Conservation (phyloP, 1,284 basidiomycete genomes). For the Earliella scabrosa region DNA sequence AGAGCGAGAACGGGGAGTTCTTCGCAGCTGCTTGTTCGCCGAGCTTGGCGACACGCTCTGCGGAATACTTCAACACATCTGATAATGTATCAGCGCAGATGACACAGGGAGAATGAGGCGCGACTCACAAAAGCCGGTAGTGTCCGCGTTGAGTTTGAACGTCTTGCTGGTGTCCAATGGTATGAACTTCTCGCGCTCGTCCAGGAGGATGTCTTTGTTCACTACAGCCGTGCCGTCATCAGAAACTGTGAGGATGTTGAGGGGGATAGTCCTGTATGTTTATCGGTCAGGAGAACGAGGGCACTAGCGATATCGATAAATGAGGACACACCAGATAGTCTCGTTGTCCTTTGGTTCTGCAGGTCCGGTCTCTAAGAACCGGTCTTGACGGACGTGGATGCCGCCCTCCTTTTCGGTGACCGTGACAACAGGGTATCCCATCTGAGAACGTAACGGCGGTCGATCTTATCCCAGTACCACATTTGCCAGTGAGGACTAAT, state of each 20-base stretch:
- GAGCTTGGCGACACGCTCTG: conserved; percentile 81
- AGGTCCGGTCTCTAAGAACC: conserved; percentile 89
- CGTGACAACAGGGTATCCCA: conserved; percentile 88
- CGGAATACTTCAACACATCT: conserved; percentile 90
- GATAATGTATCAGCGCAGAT: not conserved
- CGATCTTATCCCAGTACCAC: too few relatives aligned
- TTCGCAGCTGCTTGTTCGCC: conserved; percentile 77
- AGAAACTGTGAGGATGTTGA: conserved; percentile 74
- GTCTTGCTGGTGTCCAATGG: conserved; percentile 72
- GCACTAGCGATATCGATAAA: conserved; percentile 9
- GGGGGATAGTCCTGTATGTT: conserved; percentile 71
- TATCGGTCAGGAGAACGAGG: conserved; percentile 1
- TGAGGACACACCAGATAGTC: conserved; percentile 93
- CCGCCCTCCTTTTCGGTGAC: conserved; percentile 80
- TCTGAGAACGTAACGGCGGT: conserved; percentile 48
- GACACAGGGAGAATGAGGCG: not conserved
- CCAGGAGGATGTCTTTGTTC: conserved; percentile 71
- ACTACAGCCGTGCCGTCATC: conserved; percentile 60
- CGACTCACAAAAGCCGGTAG: conserved; percentile 84
- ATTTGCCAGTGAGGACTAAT: too few relatives aligned
- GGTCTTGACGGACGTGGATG: conserved; percentile 85
- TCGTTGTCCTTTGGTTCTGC: conserved; percentile 85
- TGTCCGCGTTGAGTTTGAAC: conserved; percentile 90
- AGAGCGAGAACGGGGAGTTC: conserved; percentile 59
- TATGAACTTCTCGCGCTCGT: conserved; percentile 72